These are phyloP conservation scores for Thelonectria blattea DNA, from an alignment of 2,329 filamentous ascomycete genomes.

Conservation along the genomic window DNA sequence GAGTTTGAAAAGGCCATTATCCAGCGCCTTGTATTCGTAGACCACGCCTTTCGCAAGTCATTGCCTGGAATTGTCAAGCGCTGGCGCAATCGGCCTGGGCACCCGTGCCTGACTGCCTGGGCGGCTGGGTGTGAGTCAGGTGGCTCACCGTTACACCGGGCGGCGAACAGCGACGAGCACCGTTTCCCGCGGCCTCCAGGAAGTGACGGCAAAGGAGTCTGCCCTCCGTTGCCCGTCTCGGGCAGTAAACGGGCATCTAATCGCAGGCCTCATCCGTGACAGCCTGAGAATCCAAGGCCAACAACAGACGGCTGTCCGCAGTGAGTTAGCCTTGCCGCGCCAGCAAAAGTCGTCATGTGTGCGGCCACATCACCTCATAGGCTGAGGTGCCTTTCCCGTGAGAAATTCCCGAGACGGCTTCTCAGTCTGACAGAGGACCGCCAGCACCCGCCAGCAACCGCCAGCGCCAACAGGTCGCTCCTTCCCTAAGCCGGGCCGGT, in stretches of 20 bases:
- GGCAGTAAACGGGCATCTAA: slow-evolving; percentile 2
- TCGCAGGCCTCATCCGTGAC: slow-evolving; percentile 5
- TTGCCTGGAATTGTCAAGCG: not conserved
- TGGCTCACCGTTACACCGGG: not conserved
- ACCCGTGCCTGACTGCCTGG: too few species aligned
- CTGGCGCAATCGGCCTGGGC: not conserved
- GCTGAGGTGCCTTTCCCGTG: not conserved
- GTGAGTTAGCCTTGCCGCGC: slow-evolving; percentile 18
- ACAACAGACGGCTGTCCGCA: not conserved
- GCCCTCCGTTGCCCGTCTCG: not conserved
- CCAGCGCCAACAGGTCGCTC: too few species aligned
- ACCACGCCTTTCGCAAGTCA: not conserved
- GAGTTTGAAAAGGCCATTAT: not conserved
- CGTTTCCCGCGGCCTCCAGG: not conserved
- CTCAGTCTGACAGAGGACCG: not conserved
- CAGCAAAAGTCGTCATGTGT: slow-evolving; percentile 19
- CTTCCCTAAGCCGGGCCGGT: slow-evolving; percentile 10
- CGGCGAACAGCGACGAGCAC: not conserved
- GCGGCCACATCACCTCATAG: slow-evolving; percentile 17
- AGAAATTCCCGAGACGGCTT: slow-evolving; percentile 3
- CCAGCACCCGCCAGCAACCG: not conserved
- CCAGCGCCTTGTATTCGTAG: not conserved
- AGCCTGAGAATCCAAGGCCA: not conserved
- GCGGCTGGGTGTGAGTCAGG: not conserved
- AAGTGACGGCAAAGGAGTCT: not conserved